Evolutionary conservation across 140 eudicot species (phyloP), one percentile per base, ranked within the genome.

Genomic region (Flaveria floridana): DNA sequence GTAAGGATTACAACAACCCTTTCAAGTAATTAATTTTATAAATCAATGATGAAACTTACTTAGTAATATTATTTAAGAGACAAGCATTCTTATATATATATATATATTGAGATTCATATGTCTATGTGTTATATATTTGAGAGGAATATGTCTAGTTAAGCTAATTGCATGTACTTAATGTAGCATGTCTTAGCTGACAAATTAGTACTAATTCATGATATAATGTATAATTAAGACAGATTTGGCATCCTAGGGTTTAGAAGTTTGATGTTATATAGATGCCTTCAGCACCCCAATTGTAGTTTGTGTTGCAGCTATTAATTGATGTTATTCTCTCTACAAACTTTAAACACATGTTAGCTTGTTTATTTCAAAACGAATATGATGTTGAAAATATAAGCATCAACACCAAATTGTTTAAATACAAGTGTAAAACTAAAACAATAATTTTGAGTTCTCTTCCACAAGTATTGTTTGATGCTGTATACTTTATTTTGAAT

Each of bases 1-100:
- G 61, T 78, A 83, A 86, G 75, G 92, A 88, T 56, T 86, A 65
- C 76, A 80, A 63, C 73, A 82, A 72, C 75, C 85, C 82, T 44
- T 90, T 90, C 84, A 86, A 90, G 90, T 88, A 84, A 86, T 52
- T 34, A 34, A 5, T 34, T 23, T 50, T 28, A 44, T 55, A 59
- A 65, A 7, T 16, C 41, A 34, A 5, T 6, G 16, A 66, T 66
- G 30, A 2, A 26, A 44, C 63, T 72, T 79, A 79, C 39, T 52
- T 42, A 67, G 75, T 65, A 30, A 34, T 34, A 73, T 73, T 57
- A 46, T 42, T 80, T n/a, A 58, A 57, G 76, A 67, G 65, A 61
- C 68, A 63, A 58, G 50, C n/a, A 57, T 68, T 74, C 56, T 79
- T 73, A 57, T 34, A 34, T 34, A 34, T 34, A 34, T 34, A 34